Evolutionary conservation across 1,139 yeast genomes (phyloP).

Genomic region (Zygoascus sp.): DNA sequence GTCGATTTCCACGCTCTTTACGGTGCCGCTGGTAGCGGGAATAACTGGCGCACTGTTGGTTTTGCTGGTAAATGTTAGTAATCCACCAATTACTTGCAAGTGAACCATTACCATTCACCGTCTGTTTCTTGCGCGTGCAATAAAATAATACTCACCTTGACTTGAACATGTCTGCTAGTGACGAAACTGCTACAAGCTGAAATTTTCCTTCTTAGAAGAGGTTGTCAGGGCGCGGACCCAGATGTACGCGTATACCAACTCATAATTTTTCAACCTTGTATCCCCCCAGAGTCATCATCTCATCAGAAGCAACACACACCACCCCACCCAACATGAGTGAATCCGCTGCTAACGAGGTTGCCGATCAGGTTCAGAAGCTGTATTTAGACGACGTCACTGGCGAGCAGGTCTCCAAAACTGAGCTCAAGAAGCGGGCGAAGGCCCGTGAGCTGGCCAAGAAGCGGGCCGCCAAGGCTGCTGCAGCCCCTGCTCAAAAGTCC

Average conservation of each 20-base stretch:
- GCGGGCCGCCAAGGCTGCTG: conserved; percentile 79
- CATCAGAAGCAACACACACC: neutral
- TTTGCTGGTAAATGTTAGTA: neutral
- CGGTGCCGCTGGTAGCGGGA: conserved; percentile 24
- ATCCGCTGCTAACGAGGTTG: conserved; percentile 43
- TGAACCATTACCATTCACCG: neutral
- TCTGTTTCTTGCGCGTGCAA: neutral
- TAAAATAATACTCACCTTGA: conserved; percentile 10
- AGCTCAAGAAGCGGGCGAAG: conserved; percentile 94
- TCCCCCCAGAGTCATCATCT: neutral
- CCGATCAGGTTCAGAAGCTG: conserved; percentile 81
- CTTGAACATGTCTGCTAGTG: conserved; percentile 8
- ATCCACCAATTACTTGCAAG: neutral
- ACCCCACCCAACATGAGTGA: conserved; percentile 9
- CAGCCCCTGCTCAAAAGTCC: conserved; percentile 43
- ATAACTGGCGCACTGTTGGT: conserved; percentile 8
- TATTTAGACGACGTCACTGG: conserved; percentile 93
- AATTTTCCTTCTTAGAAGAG: neutral
- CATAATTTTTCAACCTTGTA: conserved; percentile 1
- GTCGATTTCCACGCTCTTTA: conserved; percentile 32
- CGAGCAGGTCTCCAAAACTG: conserved; percentile 93
- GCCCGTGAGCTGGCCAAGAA: conserved; percentile 80
- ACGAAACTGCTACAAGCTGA: neutral
- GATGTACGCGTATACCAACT: neutral
- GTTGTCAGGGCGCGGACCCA: neutral